Evolutionary conservation across 106 monocot genomes (phyloP).

Genomic region (Dendrobium nobile): DNA sequence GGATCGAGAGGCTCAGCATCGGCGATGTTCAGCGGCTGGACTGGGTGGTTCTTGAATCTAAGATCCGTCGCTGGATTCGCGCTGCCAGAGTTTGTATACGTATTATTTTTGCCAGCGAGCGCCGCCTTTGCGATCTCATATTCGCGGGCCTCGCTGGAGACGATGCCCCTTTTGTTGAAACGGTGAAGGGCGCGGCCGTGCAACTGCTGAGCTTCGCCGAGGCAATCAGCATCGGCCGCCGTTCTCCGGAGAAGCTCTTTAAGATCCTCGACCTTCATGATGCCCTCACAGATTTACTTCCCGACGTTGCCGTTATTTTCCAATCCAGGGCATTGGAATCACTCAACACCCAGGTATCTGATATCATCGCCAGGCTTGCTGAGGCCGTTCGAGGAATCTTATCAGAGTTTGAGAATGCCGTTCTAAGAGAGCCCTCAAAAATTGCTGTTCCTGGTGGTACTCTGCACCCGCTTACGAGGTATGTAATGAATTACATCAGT

Average conservation of each 20-base stretch:
- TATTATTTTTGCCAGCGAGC: slow-evolving; percentile 60
- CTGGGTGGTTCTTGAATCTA: slow-evolving; percentile 50
- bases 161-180: slow-evolving; percentile 48
- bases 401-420: slow-evolving; percentile 88
- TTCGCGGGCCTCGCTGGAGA: slow-evolving; percentile 28
- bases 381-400: slow-evolving; percentile 89
- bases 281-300: slow-evolving; percentile 45
- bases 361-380: slow-evolving; percentile 59
- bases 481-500: slow-evolving; percentile 93
- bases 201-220: slow-evolving; percentile 65
- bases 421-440: slow-evolving; percentile 51
- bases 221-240: slow-evolving; percentile 57
- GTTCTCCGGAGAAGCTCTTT: slow-evolving; percentile 73
- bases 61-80: slow-evolving; percentile 83
- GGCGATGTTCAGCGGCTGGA: slow-evolving; percentile 67
- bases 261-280: slow-evolving; percentile 72
- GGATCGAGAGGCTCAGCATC: slow-evolving; percentile 75
- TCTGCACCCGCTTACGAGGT: slow-evolving; percentile 79
- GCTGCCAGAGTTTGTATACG: slow-evolving; percentile 56
- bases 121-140: slow-evolving; percentile 36
- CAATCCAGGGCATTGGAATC: slow-evolving; percentile 33
- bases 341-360: slow-evolving; percentile 48
- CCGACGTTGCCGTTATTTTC: slow-evolving; percentile 46
- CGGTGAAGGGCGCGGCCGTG: slow-evolving; percentile 46
- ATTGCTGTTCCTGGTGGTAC: slow-evolving; percentile 79